These are phyloP conservation scores for Cytidiella melzeri DNA, from an alignment of 768 basidiomycete species.

Conservation along the genomic window DNA sequence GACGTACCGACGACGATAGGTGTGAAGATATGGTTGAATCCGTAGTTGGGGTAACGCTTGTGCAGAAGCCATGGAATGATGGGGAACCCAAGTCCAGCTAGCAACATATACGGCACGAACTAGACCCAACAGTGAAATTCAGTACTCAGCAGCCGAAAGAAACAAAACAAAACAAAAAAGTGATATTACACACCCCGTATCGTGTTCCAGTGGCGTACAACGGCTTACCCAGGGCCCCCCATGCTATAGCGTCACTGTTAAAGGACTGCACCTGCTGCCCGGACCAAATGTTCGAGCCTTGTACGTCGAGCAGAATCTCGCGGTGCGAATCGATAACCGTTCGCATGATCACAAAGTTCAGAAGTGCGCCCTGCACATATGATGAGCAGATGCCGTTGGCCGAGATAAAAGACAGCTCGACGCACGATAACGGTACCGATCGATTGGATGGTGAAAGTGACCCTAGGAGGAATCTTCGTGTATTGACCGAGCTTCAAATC, in stretches of 20 bases:
- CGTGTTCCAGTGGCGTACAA: slow-evolving; percentile 41
- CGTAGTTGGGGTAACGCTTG: slow-evolving; percentile 35
- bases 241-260: slow-evolving; percentile 47
- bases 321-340: slow-evolving; percentile 30
- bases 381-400: not conserved
- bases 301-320: slow-evolving; percentile 40
- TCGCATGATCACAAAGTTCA: slow-evolving; percentile 34
- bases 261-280: slow-evolving; percentile 46
- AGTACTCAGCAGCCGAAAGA: no score
- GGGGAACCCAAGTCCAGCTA: slow-evolving; percentile 44
- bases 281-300: slow-evolving; percentile 45
- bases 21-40: slow-evolving; percentile 41
- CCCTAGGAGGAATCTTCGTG: slow-evolving; percentile 57
- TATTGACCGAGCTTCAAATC: slow-evolving; percentile 52
- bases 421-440: slow-evolving; percentile 48
- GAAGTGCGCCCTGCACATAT: slow-evolving; percentile 29
- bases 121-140: slow-evolving; percentile 12
- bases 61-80: slow-evolving; percentile 49
- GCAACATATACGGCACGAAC: slow-evolving; percentile 41
- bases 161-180: not conserved
- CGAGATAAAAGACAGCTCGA: slow-evolving; percentile 13
- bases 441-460: slow-evolving; percentile 53
- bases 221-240: slow-evolving; percentile 46
- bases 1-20: slow-evolving; percentile 40
- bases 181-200: slow-evolving; percentile 19